Base-by-base conservation (phyloP, 75 land plant genomes). In the Selaginella moellendorffii region DNA sequence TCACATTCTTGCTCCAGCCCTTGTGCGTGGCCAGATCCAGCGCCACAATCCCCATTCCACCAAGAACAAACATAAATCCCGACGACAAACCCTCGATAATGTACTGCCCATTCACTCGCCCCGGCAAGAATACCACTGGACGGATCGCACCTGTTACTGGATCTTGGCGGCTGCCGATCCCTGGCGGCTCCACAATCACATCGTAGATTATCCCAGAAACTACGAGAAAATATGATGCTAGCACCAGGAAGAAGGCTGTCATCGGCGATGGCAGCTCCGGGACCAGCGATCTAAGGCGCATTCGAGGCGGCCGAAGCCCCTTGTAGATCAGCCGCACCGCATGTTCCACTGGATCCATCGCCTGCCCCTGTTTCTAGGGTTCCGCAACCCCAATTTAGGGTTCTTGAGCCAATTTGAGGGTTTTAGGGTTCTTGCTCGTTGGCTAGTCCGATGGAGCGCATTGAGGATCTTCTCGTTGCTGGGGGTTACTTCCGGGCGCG, bases 181-280 rank as follows among this genome's bases (percentile, higher is more conserved):
- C 97, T 0, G 97, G 97, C 2, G 97, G 97, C 80, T 87, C 97
- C 25, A 87, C 97, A 76, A 90, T 87, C 28, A 90, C 92, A 65
- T 90, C 97, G 70, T 90, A 90, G 62, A 90, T 79, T 68, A 90
- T 64, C 28, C 97, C 97, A 30, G 92, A 87, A 69, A 90, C 82
- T 54, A 87, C 88, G 68, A 82, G 70, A 72, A 90, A 87, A 74
- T 90, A 87, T 42, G 92, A 70, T 69, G 77, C 73, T 58, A 87
- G 76, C 63, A 84, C 70, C 36, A 90, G 79, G 51, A 79, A 54
- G 75, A 70, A 80, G 63, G 87, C 88, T 31, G 85, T 68, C 81
- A 78, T 80, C 42, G 97, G 67, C 26, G 97, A 87, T 24, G 97
- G 97, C 27, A 90, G 88, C 12, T 81, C 52, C 31, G 78, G 19